Evolutionary conservation across 2,329 filamentous ascomycete species (phyloP).

Genomic region (Chaetomiaceae sp.): DNA sequence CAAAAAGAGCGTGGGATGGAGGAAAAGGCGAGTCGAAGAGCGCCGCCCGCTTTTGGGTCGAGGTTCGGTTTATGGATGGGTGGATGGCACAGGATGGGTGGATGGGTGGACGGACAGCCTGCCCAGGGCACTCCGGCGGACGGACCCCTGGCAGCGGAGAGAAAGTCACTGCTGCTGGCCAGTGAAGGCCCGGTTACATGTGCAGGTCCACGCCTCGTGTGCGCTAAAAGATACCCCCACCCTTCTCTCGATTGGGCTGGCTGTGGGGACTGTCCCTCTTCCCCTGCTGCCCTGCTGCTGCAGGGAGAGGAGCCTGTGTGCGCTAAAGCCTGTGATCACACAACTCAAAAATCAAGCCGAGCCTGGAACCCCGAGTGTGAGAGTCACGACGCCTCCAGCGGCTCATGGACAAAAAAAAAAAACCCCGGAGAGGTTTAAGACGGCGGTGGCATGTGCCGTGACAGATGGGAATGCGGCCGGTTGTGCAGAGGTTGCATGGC

Average conservation of each 20-base stretch:
- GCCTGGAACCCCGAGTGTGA: background rate
- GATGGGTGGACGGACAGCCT: no score
- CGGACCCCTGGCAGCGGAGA: conserved; percentile 20
- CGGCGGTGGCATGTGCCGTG: background rate
- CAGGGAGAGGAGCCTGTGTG: background rate
- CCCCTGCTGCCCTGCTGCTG: background rate
- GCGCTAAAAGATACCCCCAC: conserved; percentile 24
- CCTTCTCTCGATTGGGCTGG: conserved; percentile 24
- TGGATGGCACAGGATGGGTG: no score
- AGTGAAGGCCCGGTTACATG: background rate
- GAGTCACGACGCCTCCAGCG: conserved; percentile 13
- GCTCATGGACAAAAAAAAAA: conserved; percentile 8
- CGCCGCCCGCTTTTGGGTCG: conserved; percentile 24
- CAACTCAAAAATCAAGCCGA: conserved; percentile 7
- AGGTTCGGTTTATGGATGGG: conserved; percentile 30
- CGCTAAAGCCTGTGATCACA: conserved; percentile 10
- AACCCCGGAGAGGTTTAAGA: background rate
- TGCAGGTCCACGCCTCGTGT: conserved; percentile 19
- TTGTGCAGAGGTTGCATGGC: background rate
- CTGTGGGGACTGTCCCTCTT: conserved; percentile 14
- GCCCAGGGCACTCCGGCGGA: conserved; percentile 5
- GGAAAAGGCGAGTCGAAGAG: conserved; percentile 14
- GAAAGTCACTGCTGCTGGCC: conserved; percentile 16
- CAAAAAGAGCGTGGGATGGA: conserved; percentile 7
- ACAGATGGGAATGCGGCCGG: conserved; percentile 1